Evolutionary conservation across 352 stramenopile genomes (phyloP).

Genomic region (Albugo laibachii): DNA sequence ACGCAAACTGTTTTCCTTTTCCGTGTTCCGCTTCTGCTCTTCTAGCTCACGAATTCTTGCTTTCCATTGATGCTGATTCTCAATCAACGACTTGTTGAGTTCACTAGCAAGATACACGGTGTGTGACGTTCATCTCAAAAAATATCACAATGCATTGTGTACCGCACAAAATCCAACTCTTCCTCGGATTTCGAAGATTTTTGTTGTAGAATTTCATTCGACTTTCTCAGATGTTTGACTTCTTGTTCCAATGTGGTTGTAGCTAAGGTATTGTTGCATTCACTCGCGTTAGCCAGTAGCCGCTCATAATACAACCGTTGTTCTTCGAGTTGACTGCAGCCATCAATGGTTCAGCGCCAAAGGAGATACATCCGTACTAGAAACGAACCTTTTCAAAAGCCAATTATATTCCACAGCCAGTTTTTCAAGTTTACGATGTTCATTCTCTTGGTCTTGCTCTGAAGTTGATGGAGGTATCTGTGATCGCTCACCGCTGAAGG

Average conservation of each 20-base stretch:
- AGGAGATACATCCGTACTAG: not conserved
- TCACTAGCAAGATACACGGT: conserved; percentile 16
- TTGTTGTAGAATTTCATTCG: conserved; percentile 31
- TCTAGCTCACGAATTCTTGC: conserved; percentile 47
- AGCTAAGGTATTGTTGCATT: conserved; percentile 30
- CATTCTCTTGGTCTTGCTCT: conserved; percentile 77
- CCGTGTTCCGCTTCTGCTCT: conserved; percentile 33
- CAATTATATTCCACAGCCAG: conserved; percentile 93
- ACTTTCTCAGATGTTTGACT: conserved; percentile 61
- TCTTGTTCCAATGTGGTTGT: conserved; percentile 47
- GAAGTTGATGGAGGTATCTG: conserved; percentile 35
- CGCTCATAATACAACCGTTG: conserved; percentile 89
- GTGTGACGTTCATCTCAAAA: not conserved
- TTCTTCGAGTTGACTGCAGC: conserved; percentile 82
- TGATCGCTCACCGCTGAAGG: conserved; percentile 41
- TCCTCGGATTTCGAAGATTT: conserved; percentile 66
- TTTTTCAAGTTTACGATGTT: conserved; percentile 91
- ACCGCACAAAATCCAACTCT: conserved; percentile 67
- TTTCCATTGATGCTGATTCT: conserved; percentile 80
- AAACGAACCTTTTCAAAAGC: conserved; percentile 77
- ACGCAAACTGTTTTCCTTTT: conserved; percentile 34
- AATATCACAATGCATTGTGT: not conserved
- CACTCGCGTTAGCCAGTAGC: conserved; percentile 30
- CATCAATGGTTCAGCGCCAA: not conserved
- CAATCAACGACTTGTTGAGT: conserved; percentile 72